These are phyloP conservation scores for Talaromyces sp. DNA, from an alignment of 2,329 filamentous ascomycete genomes.

Conservation along the genomic window DNA sequence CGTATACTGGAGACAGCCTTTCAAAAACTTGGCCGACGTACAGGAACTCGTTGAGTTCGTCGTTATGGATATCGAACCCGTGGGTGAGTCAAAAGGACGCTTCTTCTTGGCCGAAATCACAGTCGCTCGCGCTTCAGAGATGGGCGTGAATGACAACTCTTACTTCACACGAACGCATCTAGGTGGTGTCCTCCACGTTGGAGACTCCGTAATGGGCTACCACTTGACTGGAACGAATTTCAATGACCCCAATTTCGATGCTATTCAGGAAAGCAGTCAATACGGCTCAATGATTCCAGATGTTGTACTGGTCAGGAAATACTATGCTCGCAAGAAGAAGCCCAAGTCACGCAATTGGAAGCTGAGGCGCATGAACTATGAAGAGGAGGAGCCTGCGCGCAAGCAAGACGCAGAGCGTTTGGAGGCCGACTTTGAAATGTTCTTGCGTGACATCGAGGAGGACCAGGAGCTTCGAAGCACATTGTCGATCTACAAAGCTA, in stretches of 20 bases:
- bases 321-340: constrained; percentile 84
- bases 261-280: constrained; percentile 70
- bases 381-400: constrained; percentile 59
- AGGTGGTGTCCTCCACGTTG: constrained; percentile 76
- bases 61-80: constrained; percentile 86
- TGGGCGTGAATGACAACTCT: constrained; percentile 78
- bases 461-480: constrained; percentile 82
- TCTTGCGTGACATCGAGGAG: constrained; percentile 94
- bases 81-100: constrained; percentile 70
- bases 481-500: constrained; percentile 76
- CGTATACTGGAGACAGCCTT: constrained; percentile 88
- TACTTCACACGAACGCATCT: constrained; percentile 91
- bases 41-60: constrained; percentile 87
- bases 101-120: constrained; percentile 84
- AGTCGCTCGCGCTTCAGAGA: constrained; percentile 78
- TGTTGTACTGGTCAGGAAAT: constrained; percentile 94
- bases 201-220: constrained; percentile 94
- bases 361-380: constrained; percentile 86
- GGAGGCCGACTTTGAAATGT: constrained; percentile 94
- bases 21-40: constrained; percentile 76
- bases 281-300: constrained; percentile 81
- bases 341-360: constrained; percentile 82
- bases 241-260: constrained; percentile 83
- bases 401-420: constrained; percentile 80
- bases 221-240: constrained; percentile 84